Evolutionary conservation across 2,329 filamentous ascomycete genomes (phyloP).

Genomic region (Helotiales sp.): DNA sequence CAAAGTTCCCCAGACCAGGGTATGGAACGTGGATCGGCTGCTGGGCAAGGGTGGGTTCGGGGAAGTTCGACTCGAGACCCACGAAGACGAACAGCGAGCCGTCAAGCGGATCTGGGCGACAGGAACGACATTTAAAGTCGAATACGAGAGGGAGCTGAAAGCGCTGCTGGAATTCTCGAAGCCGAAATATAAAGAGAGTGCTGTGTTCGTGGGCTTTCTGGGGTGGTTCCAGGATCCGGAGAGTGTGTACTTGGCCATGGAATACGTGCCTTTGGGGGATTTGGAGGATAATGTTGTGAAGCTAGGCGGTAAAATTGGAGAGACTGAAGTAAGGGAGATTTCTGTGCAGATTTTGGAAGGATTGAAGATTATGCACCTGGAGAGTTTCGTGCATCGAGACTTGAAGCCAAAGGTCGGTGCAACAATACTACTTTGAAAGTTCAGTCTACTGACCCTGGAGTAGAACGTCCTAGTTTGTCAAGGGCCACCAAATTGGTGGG

Average conservation of each 20-base stretch:
- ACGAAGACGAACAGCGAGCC: conserved; percentile 5
- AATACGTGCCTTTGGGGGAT: conserved; percentile 46
- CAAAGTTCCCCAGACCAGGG: neutral
- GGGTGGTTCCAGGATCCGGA: conserved; percentile 46
- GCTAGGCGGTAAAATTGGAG: neutral
- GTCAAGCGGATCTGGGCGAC: conserved; percentile 16
- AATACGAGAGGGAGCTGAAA: conserved; percentile 19
- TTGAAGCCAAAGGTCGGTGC: conserved; percentile 18
- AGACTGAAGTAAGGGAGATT: conserved; percentile 15
- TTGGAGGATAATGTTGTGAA: conserved; percentile 37
- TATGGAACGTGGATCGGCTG: conserved; percentile 19
- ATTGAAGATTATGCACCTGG: conserved; percentile 22
- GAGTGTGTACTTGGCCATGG: conserved; percentile 46
- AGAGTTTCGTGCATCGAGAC: conserved; percentile 22
- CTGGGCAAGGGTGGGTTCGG: conserved; percentile 20
- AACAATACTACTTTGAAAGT: neutral
- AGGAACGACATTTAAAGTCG: neutral
- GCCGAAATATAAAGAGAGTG: conserved; percentile 19
- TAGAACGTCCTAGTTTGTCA: conserved; percentile 22
- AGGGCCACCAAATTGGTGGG: conserved; percentile 41
- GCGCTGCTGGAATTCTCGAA: conserved; percentile 24
- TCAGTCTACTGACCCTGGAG: neutral
- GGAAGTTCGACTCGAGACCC: conserved; percentile 15
- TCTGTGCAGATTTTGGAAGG: conserved; percentile 19
- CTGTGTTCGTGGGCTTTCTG: conserved; percentile 41